These are phyloP conservation scores for Vaccinium darrowii DNA, from an alignment of 148 eudicot species.

Conservation along the genomic window DNA sequence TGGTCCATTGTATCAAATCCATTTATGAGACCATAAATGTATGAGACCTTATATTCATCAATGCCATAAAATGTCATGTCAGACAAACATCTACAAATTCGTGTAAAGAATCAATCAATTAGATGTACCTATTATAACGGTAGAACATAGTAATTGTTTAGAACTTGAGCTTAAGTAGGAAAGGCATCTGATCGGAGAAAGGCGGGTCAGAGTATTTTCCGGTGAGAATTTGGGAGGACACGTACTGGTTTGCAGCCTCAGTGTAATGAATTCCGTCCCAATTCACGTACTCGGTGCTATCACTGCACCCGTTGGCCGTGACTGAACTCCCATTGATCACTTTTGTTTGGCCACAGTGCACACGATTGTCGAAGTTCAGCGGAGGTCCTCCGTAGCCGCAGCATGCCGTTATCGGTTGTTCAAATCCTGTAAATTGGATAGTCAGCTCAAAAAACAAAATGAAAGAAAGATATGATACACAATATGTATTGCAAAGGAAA, in stretches of 20 bases:
- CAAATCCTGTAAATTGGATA: slow-evolving; percentile 61
- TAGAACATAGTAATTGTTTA: slow-evolving; percentile 1
- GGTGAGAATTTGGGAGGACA: slow-evolving; percentile 57
- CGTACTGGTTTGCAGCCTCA: slow-evolving; percentile 67
- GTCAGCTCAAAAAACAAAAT: not conserved
- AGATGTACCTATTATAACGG: not conserved
- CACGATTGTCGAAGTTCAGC: slow-evolving; percentile 61
- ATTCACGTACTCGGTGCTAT: slow-evolving; percentile 51
- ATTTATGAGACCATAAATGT: not conserved
- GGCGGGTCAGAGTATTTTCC: slow-evolving; percentile 71
- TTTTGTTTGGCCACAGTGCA: slow-evolving; percentile 68
- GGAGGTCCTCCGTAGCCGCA: slow-evolving; percentile 94
- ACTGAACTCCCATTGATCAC: slow-evolving; percentile 66
- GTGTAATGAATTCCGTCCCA: slow-evolving; percentile 83
- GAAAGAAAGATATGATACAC: not conserved
- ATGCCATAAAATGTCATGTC: not conserved
- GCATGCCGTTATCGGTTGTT: slow-evolving; percentile 77
- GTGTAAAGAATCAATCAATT: not conserved
- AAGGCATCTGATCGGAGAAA: slow-evolving; percentile 53
- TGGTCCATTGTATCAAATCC: not conserved
- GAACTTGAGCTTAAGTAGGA: slow-evolving; percentile 54
- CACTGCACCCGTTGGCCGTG: slow-evolving; percentile 62
- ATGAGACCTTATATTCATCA: not conserved
- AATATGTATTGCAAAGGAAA: too few relatives aligned
- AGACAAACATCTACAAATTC: not conserved